Conservation (phyloP, 768 basidiomycete species). For the Cyathus striatus region DNA sequence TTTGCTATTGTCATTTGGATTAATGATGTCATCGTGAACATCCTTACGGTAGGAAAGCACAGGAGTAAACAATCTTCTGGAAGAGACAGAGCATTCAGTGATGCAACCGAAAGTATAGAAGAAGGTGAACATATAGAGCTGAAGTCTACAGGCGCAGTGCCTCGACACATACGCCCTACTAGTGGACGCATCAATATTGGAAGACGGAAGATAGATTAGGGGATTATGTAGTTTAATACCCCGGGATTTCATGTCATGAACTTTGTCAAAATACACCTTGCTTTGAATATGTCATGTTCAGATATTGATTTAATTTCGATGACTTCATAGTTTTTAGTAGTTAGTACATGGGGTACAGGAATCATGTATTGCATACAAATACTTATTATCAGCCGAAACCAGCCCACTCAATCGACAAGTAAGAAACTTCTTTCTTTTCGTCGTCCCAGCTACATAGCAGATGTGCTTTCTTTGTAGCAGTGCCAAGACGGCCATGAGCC, state of each 20-base stretch:
- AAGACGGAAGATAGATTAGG: constrained; percentile 42
- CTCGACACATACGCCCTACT: constrained; percentile 11
- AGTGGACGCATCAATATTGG: constrained; percentile 31
- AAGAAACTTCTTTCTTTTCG: constrained; percentile 55
- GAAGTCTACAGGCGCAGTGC: constrained; percentile 15
- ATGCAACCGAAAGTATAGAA: constrained; percentile 55
- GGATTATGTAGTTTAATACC: no score
- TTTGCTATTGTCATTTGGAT: constrained; percentile 71
- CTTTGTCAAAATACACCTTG: no score
- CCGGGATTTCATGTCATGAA: no score
- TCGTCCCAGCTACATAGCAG: constrained; percentile 88
- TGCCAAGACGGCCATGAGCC: constrained; percentile 91
- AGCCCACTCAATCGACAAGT: constrained; percentile 86
- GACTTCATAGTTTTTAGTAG: neutral
- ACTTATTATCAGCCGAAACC: constrained; percentile 59
- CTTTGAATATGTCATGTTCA: no score
- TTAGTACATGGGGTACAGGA: constrained; percentile 1
- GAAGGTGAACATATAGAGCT: constrained; percentile 40
- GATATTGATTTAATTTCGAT: no score
- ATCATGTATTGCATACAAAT: constrained; percentile 7
- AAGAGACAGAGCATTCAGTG: constrained; percentile 32
- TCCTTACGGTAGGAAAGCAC: constrained; percentile 52
- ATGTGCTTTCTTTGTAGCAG: constrained; percentile 96
- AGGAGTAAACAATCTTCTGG: constrained; percentile 7
- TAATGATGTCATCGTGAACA: constrained; percentile 63